Conservation (phyloP, 169 alveolate genomes). For the Plasmodium gonderi region DNA sequence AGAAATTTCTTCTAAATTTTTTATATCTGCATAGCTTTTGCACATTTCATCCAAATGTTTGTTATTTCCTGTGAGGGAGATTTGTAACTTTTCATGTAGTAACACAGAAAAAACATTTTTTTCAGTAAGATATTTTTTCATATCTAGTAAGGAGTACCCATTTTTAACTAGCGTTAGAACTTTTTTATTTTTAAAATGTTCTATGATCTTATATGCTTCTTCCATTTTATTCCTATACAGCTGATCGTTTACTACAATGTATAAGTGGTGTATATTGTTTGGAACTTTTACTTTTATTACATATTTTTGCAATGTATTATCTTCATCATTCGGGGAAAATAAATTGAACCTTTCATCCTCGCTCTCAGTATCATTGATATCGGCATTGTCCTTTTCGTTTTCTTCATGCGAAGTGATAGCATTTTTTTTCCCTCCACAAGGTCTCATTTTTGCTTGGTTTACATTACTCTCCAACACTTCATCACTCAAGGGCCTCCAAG, state of each 20-base stretch:
- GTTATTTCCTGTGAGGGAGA: slow-evolving; percentile 39
- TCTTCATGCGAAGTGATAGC: not conserved
- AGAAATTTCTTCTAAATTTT: slow-evolving; percentile 30
- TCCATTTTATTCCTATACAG: slow-evolving; percentile 36
- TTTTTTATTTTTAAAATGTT: slow-evolving; percentile 28
- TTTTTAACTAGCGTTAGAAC: slow-evolving; percentile 53
- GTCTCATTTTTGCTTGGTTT: not conserved
- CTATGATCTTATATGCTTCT: slow-evolving; percentile 32
- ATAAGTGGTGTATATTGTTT: slow-evolving; percentile 39
- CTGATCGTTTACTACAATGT: slow-evolving; percentile 30
- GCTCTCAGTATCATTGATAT: not conserved
- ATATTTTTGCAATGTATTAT: slow-evolving; percentile 27
- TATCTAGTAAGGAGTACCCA: slow-evolving; percentile 40
- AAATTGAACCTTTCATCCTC: not conserved
- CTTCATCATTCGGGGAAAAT: not conserved
- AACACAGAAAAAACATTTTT: slow-evolving; percentile 35
- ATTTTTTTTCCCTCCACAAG: not conserved
- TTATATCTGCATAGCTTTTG: slow-evolving; percentile 32
- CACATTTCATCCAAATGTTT: slow-evolving; percentile 22
- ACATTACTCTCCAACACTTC: not conserved
- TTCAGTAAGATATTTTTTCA: slow-evolving; percentile 21
- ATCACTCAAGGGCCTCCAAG: not conserved
- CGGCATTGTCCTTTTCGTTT: not conserved
- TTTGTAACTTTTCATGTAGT: slow-evolving; percentile 58
- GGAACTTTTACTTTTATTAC: slow-evolving; percentile 58